Conservation (phyloP, 768 basidiomycete genomes). For the Auriscalpium orientale region DNA sequence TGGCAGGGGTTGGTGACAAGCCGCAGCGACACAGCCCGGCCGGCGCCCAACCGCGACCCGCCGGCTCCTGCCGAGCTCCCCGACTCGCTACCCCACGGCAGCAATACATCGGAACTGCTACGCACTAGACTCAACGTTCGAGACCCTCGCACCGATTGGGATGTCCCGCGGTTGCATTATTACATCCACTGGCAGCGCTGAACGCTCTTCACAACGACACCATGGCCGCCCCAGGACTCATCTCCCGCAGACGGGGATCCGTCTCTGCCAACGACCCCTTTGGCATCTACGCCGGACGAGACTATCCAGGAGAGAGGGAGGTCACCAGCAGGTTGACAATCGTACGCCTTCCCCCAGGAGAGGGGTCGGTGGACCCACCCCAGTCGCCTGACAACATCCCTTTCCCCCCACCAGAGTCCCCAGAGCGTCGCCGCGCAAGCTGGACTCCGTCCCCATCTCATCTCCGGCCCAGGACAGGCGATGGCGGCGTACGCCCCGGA, state of each 20-base stretch:
- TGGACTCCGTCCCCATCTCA: background rate
- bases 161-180: too few species aligned
- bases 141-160: too few species aligned
- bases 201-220: too few species aligned
- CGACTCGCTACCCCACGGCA: too few species aligned
- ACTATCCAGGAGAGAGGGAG: slow-evolving; percentile 8
- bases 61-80: too few species aligned
- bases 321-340: slow-evolving; percentile 13
- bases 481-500: background rate
- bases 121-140: too few species aligned
- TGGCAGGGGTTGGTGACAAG: too few species aligned
- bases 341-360: slow-evolving; percentile 9
- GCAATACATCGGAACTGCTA: too few species aligned
- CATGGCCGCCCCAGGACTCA: too few species aligned
- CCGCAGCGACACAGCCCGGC: too few species aligned
- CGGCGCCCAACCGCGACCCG: too few species aligned
- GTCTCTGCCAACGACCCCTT: slow-evolving; percentile 13
- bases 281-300: slow-evolving; percentile 6
- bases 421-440: slow-evolving; percentile 1
- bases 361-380: background rate
- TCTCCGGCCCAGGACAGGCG: background rate
- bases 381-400: background rate
- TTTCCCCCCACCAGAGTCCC: background rate
- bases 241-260: slow-evolving; percentile 4
- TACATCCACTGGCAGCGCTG: too few species aligned